These are phyloP conservation scores for Beta corolliflora DNA, from an alignment of 179 eudicot genomes.

Conservation along the genomic window DNA sequence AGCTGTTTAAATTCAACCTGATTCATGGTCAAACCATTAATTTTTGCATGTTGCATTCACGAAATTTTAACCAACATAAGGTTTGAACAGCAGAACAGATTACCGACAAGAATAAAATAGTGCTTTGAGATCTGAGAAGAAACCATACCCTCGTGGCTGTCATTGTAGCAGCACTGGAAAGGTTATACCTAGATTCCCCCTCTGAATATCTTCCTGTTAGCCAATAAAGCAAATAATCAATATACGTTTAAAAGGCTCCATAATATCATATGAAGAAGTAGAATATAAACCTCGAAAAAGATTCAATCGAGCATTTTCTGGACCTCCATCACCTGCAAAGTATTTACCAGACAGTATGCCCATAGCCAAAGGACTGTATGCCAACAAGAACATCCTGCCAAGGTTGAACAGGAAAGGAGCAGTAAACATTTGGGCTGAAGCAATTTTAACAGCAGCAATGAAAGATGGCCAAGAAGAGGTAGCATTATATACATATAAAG, in stretches of 20 bases:
- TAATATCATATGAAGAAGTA: slow-evolving; percentile 1
- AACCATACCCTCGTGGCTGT: slow-evolving; percentile 57
- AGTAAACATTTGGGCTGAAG: background rate
- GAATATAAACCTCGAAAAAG: slow-evolving; percentile 61
- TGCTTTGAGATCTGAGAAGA: background rate
- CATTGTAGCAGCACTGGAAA: slow-evolving; percentile 46
- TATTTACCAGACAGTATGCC: slow-evolving; percentile 97
- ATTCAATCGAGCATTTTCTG: slow-evolving; percentile 81
- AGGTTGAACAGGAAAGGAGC: slow-evolving; percentile 16
- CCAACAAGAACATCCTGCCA: slow-evolving; percentile 74
- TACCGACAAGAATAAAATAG: background rate
- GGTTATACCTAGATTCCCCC: slow-evolving; percentile 91
- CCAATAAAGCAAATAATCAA: slow-evolving; percentile 15
- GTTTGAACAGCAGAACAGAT: background rate
- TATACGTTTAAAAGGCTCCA: background rate
- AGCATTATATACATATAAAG: background rate
- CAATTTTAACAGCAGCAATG: background rate
- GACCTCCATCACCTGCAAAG: slow-evolving; percentile 58
- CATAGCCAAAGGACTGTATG: slow-evolving; percentile 98
- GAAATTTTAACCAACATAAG: background rate
- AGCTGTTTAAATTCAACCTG: background rate
- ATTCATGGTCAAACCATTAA: background rate
- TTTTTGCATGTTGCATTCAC: background rate
- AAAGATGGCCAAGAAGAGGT: background rate
- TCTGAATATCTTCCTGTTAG: slow-evolving; percentile 78